These are phyloP conservation scores for Coemansia sp. DNA, from an alignment of 192 early-diverging fungal species.

Conservation along the genomic window DNA sequence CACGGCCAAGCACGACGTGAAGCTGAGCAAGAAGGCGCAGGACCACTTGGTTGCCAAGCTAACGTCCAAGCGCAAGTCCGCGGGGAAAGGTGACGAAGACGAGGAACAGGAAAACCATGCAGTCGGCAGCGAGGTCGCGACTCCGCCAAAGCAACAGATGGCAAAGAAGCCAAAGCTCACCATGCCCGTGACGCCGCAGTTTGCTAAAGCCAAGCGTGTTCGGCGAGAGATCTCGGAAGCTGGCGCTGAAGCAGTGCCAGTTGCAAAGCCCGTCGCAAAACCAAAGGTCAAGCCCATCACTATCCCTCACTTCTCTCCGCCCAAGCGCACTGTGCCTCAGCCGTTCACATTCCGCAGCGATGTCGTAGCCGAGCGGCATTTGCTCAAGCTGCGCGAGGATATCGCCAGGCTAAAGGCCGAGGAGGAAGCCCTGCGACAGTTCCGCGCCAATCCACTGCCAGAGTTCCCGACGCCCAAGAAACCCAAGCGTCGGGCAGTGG, in stretches of 20 bases:
- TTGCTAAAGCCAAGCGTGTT: slow-evolving; percentile 43
- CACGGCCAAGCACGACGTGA: background rate
- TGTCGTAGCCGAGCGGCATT: slow-evolving; percentile 58
- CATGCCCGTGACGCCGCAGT: slow-evolving; percentile 48
- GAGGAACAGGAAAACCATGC: background rate
- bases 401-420: slow-evolving; percentile 53
- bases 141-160: slow-evolving; percentile 7
- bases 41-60: slow-evolving; percentile 21
- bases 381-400: slow-evolving; percentile 59
- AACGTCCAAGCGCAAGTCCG: slow-evolving; percentile 20
- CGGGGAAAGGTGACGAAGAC: background rate
- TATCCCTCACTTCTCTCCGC: slow-evolving; percentile 19
- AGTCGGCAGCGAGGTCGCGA: background rate
- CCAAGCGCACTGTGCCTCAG: slow-evolving; percentile 40
- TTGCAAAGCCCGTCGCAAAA: background rate
- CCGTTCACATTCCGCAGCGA: slow-evolving; percentile 69
- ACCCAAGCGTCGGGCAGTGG: slow-evolving; percentile 25
- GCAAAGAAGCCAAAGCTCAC: slow-evolving; percentile 29
- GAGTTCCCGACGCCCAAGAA: slow-evolving; percentile 58
- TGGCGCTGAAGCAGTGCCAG: background rate
- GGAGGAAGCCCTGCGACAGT: slow-evolving; percentile 49
- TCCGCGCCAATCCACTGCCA: slow-evolving; percentile 62
- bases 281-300: background rate
- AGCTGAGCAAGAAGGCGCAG: slow-evolving; percentile 25
- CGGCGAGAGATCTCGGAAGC: slow-evolving; percentile 18